Percentiles rank a stretch among this genome's conserved stretches.
Conservation (phyloP, 257 asterid genomes). For the Fraxinus cuspidata region DNA sequence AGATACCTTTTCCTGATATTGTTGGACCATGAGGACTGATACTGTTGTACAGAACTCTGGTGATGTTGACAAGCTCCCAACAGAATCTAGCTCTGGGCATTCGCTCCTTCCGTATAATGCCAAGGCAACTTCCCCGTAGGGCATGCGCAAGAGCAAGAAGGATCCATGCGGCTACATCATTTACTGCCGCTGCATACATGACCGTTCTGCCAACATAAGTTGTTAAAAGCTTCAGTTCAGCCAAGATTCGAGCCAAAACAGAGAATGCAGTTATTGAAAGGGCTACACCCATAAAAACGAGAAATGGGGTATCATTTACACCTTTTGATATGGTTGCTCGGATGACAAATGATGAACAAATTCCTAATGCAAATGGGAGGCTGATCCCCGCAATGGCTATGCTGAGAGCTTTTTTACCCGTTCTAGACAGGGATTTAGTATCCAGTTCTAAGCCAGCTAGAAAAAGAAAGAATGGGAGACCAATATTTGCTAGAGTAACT, state of each 20-base stretch:
- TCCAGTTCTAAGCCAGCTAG: conserved; percentile 76
- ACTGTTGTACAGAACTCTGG: conserved; percentile 34
- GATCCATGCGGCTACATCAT: too few relatives aligned
- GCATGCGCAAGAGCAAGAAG: conserved; percentile 24
- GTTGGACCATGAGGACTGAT: conserved; percentile 44
- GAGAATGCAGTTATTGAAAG: too few relatives aligned
- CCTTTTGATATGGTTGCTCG: conserved; percentile 48
- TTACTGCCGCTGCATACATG: too few relatives aligned
- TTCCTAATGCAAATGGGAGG: conserved; percentile 68
- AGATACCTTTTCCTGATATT: conserved; percentile 16
- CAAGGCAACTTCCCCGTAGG: conserved; percentile 39
- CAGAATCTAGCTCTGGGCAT: conserved; percentile 43
- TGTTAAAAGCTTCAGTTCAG: too few relatives aligned
- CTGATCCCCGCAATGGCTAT: conserved; percentile 78
- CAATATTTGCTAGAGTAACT: conserved; percentile 75
- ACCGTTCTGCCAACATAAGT: too few relatives aligned
- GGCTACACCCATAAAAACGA: too few relatives aligned
- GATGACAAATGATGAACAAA: conserved; percentile 65
- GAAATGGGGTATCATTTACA: conserved; percentile 46
- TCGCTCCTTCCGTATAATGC: conserved; percentile 29
- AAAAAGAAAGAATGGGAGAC: conserved; percentile 74
- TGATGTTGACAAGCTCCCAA: conserved; percentile 34
- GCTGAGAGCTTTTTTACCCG: conserved; percentile 61
- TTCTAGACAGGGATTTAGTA: conserved; percentile 43
- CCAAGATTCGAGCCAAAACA: too few relatives aligned